phyloP scores from a whole-genome alignment of 1,139 yeast species.

The Ogataea hybrid region DNA sequence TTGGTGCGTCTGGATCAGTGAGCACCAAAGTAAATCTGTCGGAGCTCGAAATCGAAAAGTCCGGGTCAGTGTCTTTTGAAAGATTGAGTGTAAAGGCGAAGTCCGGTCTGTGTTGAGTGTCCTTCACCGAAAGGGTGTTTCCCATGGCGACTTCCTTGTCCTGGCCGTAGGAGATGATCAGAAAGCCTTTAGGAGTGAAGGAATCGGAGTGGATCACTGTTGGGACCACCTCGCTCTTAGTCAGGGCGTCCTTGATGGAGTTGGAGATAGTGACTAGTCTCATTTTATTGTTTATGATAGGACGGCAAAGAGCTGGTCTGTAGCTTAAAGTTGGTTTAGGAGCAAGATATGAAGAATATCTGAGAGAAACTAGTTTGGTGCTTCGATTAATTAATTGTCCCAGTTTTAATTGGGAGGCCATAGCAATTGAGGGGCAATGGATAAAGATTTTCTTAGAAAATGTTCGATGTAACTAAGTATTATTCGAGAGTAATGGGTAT shows the following conservation, averaged over 20 bases:
- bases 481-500: too few species aligned
- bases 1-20: constrained; percentile 95
- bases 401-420: constrained; percentile 6
- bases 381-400: constrained; percentile 1
- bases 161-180: constrained; percentile 47
- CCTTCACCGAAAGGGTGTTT: constrained; percentile 60
- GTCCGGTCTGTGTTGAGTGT: constrained; percentile 63
- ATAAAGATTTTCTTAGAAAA: constrained; percentile 1
- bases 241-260: constrained; percentile 58
- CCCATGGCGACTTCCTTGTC: constrained; percentile 76
- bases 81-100: constrained; percentile 66
- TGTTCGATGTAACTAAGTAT: too few species aligned
- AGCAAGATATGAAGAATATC: constrained; percentile 1
- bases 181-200: constrained; percentile 35
- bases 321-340: background rate
- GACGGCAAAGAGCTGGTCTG: constrained; percentile 1
- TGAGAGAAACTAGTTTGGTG: background rate
- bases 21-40: constrained; percentile 70
- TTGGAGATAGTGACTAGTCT: constrained; percentile 59
- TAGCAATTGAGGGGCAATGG: constrained; percentile 3
- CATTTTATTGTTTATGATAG: constrained; percentile 22
- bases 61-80: constrained; percentile 32
- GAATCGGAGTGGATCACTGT: constrained; percentile 49
- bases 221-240: constrained; percentile 60
- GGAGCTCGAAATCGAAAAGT: constrained; percentile 40